Percentiles rank a stretch among this genome's conserved stretches.
Conservation (phyloP, 2,329 filamentous ascomycete genomes). For the Podosphaera xanthii region DNA sequence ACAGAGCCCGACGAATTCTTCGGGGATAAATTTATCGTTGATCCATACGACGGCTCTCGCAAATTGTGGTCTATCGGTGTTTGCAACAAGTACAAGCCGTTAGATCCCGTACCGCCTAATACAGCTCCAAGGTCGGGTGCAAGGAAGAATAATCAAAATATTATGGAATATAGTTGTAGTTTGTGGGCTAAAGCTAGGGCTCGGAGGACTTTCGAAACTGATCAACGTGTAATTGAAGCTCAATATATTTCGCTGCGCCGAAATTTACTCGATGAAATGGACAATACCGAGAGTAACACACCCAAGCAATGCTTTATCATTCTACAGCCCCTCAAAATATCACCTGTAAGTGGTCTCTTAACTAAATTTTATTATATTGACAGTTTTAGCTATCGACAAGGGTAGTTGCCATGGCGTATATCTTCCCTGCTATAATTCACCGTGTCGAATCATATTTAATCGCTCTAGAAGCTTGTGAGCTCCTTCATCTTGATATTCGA, state of each 20-base stretch:
- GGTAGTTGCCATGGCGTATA: conserved; percentile 49
- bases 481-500: conserved; percentile 39
- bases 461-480: conserved; percentile 46
- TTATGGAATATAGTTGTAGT: conserved; percentile 68
- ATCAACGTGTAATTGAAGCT: conserved; percentile 66
- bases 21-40: conserved; percentile 28
- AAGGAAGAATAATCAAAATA: conserved; percentile 29
- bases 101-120: conserved; percentile 41
- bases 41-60: conserved; percentile 38
- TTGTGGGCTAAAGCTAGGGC: conserved; percentile 38
- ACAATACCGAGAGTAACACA: conserved; percentile 24
- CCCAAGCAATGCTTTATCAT: conserved; percentile 41
- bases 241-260: conserved; percentile 54
- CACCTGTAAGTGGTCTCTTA: conserved; percentile 31
- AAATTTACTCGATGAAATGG: conserved; percentile 55
- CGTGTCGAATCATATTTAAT: conserved; percentile 66
- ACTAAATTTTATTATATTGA: not conserved
- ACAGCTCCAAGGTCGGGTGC: conserved; percentile 23
- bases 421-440: conserved; percentile 66
- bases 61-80: conserved; percentile 33
- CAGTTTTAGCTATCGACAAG: conserved; percentile 36
- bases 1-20: conserved; percentile 25
- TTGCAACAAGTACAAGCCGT: conserved; percentile 34
- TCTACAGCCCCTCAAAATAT: conserved; percentile 55
- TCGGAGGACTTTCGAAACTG: conserved; percentile 29